Base-by-base conservation (phyloP, 2,329 filamentous ascomycete species). In the Arthroderma sp. region DNA sequence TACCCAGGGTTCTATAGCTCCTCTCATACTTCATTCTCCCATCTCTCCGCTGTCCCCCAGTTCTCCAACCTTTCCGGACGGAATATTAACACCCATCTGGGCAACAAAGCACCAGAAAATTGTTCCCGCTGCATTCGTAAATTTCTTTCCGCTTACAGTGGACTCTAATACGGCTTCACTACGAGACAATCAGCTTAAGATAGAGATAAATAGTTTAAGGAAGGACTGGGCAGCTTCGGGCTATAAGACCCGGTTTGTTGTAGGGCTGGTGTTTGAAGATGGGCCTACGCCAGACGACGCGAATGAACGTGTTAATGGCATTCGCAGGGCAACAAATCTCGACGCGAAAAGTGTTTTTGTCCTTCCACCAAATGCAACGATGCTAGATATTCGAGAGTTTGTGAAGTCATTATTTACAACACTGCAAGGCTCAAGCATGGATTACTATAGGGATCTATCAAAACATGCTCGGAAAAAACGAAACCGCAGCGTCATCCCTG, bases 401-500 rank as follows among this genome's bases (percentile, higher is more conserved):
- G 78, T 83, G 0, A 78, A 82, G 44, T 82, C 76, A 42, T 75
- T 94, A 36, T 70, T 95, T 39, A 70, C 77, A 1, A 75, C 81
- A 1, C 63, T 95, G 38, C 86, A 89, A 48, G 77, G 80, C 1
- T 71, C 80, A 15, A 79, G 85, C 15, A 69, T 89, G 38, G 91
- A 98, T 55, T 94, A 95, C 63, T 96, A 96, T 61, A 75, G 88
- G 38, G 89, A 98, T 55, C 72, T 96, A 8, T 87, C 86, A n/a
- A 88, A 94, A 48, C 89, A 94, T 68, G 75, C 83, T 6, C 78
- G 88, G 53, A 83, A 91, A 60, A 96, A 96, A 69, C 82, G 85
- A 53, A 82, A 83, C 39, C 77, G 87, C 47, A 83, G 85, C 5
- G 72, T 78, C 11, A 79, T 83, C 9, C 87, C 87, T 7, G 80